A percentile compares a stretch with the other conserved stretches of the same genome.
Evolutionary conservation across 2,329 filamentous ascomycete species (phyloP).

Genomic region (Fusarium succisae): DNA sequence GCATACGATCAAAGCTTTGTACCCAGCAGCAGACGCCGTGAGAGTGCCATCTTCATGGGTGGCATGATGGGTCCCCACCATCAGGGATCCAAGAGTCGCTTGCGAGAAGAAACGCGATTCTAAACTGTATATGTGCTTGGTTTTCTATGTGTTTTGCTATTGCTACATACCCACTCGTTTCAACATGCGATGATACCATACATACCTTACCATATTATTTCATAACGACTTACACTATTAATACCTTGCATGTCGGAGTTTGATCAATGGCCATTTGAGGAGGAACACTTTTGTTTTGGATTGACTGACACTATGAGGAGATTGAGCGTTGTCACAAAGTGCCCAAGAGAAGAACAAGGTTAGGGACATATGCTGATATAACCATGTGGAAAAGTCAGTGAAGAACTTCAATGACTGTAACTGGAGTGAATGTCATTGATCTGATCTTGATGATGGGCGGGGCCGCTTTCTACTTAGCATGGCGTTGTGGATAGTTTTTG

Average conservation of each 20-base stretch:
- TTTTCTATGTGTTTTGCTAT: conserved; percentile 40
- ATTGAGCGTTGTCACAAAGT: not conserved
- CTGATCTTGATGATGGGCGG: not conserved
- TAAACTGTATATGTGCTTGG: conserved; percentile 44
- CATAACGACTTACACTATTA: conserved; percentile 38
- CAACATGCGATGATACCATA: conserved; percentile 44
- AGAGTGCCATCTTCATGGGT: conserved; percentile 69
- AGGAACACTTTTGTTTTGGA: conserved; percentile 19
- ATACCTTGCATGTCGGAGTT: conserved; percentile 35
- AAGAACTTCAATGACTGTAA: not conserved
- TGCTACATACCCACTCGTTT: conserved; percentile 48
- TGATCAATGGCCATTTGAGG: not conserved
- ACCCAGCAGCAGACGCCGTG: conserved; percentile 59
- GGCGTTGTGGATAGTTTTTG: conserved; percentile 20
- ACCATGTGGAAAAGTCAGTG: not conserved
- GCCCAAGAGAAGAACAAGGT: not conserved
- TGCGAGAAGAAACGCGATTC: conserved; percentile 64
- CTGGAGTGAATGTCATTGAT: conserved; percentile 1
- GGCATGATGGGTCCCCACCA: conserved; percentile 58
- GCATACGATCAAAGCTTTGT: conserved; percentile 56
- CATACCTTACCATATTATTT: conserved; percentile 29
- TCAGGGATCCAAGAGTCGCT: conserved; percentile 62
- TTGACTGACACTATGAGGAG: not conserved
- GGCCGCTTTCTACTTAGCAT: conserved; percentile 22
- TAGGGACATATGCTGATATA: not conserved